These are phyloP conservation scores for Penicillium sclerotiorum DNA, from an alignment of 2,329 filamentous ascomycete species.

Conservation along the genomic window DNA sequence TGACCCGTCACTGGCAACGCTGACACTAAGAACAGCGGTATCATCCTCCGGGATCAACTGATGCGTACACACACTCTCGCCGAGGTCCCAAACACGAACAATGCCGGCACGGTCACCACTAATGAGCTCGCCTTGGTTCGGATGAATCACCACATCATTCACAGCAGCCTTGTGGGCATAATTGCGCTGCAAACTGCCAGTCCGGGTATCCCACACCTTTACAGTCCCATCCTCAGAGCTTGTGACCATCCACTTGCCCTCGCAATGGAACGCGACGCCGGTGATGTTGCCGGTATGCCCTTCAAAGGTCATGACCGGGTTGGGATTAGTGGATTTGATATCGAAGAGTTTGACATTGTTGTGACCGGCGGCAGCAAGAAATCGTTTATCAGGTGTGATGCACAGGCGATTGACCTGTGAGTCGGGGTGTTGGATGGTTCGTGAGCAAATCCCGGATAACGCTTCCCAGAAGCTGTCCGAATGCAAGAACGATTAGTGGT, in stretches of 20 bases:
- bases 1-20: constrained; percentile 90
- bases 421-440: constrained; percentile 96
- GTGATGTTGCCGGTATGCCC: constrained; percentile 96
- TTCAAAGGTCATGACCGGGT: constrained; percentile 89
- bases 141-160: constrained; percentile 99
- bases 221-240: constrained; percentile 95
- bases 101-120: constrained; percentile 92
- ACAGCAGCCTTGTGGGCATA: constrained; percentile 87
- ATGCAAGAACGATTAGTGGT: background rate
- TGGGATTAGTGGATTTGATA: constrained; percentile 97
- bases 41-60: constrained; percentile 96
- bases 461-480: constrained; percentile 89
- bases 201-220: constrained; percentile 94
- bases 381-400: constrained; percentile 97
- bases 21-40: constrained; percentile 89
- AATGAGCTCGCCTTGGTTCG: constrained; percentile 97
- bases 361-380: constrained; percentile 77
- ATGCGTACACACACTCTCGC: constrained; percentile 95
- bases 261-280: constrained; percentile 95
- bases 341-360: constrained; percentile 97
- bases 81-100: constrained; percentile 93
- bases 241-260: constrained; percentile 99
- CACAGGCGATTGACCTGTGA: constrained; percentile 98
- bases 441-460: constrained; percentile 93
- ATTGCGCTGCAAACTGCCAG: constrained; percentile 83